Evolutionary conservation across 2,329 filamentous ascomycete genomes (phyloP).

Genomic region (Alternaria tenuissima): DNA sequence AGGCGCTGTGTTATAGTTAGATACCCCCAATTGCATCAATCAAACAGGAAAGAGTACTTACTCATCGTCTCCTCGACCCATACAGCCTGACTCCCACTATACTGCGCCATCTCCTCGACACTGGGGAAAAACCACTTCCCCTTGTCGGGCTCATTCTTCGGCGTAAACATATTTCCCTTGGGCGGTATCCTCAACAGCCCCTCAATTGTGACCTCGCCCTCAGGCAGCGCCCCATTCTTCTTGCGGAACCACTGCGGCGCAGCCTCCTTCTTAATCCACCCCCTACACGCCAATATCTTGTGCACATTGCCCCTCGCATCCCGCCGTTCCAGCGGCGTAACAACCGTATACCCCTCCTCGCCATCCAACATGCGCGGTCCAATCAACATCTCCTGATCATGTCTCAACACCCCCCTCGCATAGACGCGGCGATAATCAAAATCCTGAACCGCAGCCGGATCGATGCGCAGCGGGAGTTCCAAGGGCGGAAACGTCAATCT

Average conservation of each 20-base stretch:
- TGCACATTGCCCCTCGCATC: constrained; percentile 54
- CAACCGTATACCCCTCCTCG: constrained; percentile 86
- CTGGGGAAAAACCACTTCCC: constrained; percentile 95
- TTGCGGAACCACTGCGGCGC: constrained; percentile 68
- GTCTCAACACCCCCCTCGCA: constrained; percentile 75
- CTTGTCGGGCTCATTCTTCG: constrained; percentile 82
- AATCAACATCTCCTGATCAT: constrained; percentile 96
- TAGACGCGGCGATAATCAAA: constrained; percentile 92
- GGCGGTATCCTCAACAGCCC: constrained; percentile 87
- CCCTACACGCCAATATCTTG: constrained; percentile 86
- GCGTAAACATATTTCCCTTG: constrained; percentile 98
- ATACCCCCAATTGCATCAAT: constrained; percentile 30
- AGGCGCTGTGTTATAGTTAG: constrained; percentile 65
- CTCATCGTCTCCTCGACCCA: constrained; percentile 98
- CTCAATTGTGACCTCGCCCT: constrained; percentile 78
- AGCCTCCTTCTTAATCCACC: constrained; percentile 87
- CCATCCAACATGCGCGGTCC: constrained; percentile 90
- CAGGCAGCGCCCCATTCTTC: constrained; percentile 67
- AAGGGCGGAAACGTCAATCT: constrained; percentile 85
- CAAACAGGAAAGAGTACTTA: constrained; percentile 52
- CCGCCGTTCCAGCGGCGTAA: constrained; percentile 85
- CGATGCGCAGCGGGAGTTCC: constrained; percentile 82
- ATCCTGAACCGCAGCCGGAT: constrained; percentile 80
- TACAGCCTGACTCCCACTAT: constrained; percentile 83
- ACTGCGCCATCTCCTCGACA: constrained; percentile 85